A percentile compares a stretch with the other conserved stretches of the same genome.
Evolutionary conservation across 140 eudicot species (phyloP).

Genomic region (Artemisia princeps): DNA sequence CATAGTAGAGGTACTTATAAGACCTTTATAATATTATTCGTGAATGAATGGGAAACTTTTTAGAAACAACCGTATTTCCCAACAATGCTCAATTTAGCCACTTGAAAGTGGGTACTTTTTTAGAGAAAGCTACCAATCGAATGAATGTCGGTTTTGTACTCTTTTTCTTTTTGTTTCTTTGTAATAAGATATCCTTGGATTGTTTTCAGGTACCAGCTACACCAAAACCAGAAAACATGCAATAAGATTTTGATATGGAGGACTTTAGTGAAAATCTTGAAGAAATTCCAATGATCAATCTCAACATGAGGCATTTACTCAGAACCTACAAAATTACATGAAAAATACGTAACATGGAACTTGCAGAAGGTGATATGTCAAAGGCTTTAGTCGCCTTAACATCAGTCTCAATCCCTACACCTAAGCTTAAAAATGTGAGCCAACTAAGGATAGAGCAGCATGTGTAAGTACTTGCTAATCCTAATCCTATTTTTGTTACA

Average conservation of each 20-base stretch:
- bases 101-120: background rate
- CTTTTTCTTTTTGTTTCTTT: background rate
- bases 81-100: background rate
- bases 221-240: constrained; percentile 54
- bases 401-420: no score
- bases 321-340: constrained; percentile 52
- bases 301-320: constrained; percentile 67
- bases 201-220: constrained; percentile 35
- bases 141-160: background rate
- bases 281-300: constrained; percentile 73
- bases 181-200: background rate
- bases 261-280: constrained; percentile 51
- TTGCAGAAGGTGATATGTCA: constrained; percentile 64
- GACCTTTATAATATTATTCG: no score
- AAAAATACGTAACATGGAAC: constrained; percentile 38
- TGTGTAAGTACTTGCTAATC: no score
- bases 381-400: constrained; percentile 61
- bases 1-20: no score
- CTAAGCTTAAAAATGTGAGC: no score
- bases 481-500: no score
- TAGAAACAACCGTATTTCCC: background rate
- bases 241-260: constrained; percentile 55
- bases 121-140: background rate
- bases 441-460: no score
- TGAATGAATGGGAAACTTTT: no score